Conservation (phyloP, 1,284 basidiomycete species). For the Wallemia hederae region DNA sequence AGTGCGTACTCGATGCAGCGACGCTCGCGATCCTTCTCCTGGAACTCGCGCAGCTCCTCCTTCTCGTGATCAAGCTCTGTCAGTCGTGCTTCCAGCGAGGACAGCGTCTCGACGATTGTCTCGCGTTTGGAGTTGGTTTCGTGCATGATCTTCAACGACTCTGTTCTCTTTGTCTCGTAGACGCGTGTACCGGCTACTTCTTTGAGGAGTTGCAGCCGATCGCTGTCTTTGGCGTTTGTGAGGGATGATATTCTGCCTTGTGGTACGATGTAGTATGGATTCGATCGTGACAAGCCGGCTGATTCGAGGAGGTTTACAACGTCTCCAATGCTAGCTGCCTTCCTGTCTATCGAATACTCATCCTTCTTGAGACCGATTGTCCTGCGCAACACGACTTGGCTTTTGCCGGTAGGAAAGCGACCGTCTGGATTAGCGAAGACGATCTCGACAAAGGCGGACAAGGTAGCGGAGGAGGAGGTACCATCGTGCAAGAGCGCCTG, state of each 20-base stretch:
- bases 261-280: slow-evolving; percentile 97
- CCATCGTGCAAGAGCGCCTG: slow-evolving; percentile 80
- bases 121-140: slow-evolving; percentile 81
- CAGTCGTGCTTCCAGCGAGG: slow-evolving; percentile 69
- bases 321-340: slow-evolving; percentile 80
- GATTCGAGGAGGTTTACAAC: slow-evolving; percentile 86
- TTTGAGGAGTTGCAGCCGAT: slow-evolving; percentile 72
- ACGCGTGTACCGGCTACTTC: slow-evolving; percentile 97
- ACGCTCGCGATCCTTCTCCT: slow-evolving; percentile 77
- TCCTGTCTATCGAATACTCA: slow-evolving; percentile 89
- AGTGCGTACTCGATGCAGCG: slow-evolving; percentile 85
- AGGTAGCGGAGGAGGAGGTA: slow-evolving; percentile 53
- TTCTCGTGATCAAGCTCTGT: slow-evolving; percentile 87
- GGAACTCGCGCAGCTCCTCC: slow-evolving; percentile 85
- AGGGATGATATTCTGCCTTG: slow-evolving; percentile 84
- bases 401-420: slow-evolving; percentile 62
- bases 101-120: slow-evolving; percentile 69
- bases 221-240: slow-evolving; percentile 89
- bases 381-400: slow-evolving; percentile 54
- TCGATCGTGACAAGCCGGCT: slow-evolving; percentile 86
- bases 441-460: slow-evolving; percentile 80
- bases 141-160: slow-evolving; percentile 81
- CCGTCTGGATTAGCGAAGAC: slow-evolving; percentile 69
- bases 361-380: slow-evolving; percentile 97
- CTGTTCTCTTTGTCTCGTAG: slow-evolving; percentile 75